Percentiles rank a stretch among this genome's conserved stretches.
Evolutionary conservation across 75 land plant species (phyloP).

Genomic region (Selaginella moellendorffii): DNA sequence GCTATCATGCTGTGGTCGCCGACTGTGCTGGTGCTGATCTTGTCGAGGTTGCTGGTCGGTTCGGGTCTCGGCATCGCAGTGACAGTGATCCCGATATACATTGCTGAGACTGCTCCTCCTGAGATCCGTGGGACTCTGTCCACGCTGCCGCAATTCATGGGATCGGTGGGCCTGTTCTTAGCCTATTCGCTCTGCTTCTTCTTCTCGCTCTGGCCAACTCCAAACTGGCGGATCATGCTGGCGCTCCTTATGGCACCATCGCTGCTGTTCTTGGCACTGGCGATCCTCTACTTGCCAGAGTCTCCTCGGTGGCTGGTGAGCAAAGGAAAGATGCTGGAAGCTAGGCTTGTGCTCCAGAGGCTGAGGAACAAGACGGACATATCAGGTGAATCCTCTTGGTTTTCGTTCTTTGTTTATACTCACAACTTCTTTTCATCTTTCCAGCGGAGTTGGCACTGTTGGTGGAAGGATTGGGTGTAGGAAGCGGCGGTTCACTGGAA

Average conservation of each 20-base stretch:
- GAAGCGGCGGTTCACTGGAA: slow-evolving; percentile 6
- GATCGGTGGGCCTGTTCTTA: slow-evolving; percentile 16
- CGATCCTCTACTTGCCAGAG: slow-evolving; percentile 17
- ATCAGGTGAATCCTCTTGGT: slow-evolving; percentile 10
- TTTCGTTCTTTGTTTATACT: background rate
- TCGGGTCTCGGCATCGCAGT: slow-evolving; percentile 15
- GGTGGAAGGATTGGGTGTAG: slow-evolving; percentile 22
- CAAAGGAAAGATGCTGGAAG: slow-evolving; percentile 20
- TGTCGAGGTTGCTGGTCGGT: slow-evolving; percentile 10
- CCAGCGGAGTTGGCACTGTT: slow-evolving; percentile 21
- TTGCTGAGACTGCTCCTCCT: slow-evolving; percentile 22
- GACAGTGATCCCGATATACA: slow-evolving; percentile 19
- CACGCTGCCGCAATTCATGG: slow-evolving; percentile 20
- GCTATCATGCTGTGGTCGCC: slow-evolving; percentile 13
- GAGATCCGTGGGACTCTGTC: slow-evolving; percentile 20
- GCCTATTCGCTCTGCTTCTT: slow-evolving; percentile 12
- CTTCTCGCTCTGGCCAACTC: slow-evolving; percentile 1
- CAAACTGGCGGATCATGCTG: slow-evolving; percentile 21
- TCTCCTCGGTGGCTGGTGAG: slow-evolving; percentile 31
- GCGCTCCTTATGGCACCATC: slow-evolving; percentile 11
- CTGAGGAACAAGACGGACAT: slow-evolving; percentile 21
- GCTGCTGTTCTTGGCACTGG: slow-evolving; percentile 12
- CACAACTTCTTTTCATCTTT: too few relatives aligned
- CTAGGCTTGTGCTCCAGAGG: slow-evolving; percentile 15
- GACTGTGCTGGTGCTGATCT: background rate